Conservation (phyloP, 2,329 filamentous ascomycete genomes). For the Ophiocordyceps camponoti-rufipedis region DNA sequence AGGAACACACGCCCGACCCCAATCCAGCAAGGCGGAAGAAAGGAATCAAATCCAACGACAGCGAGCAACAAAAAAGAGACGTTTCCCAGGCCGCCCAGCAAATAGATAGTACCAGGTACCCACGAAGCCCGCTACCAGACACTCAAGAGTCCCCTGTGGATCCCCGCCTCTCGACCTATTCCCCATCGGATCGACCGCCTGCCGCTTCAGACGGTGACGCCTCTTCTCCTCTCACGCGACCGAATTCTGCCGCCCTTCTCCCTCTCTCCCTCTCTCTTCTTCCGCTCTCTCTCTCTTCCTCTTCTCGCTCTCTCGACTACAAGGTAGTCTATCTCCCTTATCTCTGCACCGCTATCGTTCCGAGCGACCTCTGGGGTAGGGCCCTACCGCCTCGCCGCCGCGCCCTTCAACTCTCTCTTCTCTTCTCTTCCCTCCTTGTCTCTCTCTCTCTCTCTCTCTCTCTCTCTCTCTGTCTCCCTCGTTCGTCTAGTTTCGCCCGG, state of each 20-base stretch:
- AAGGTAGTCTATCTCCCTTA: not conserved
- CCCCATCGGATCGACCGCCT: constrained; percentile 1
- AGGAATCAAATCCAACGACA: too few relatives aligned
- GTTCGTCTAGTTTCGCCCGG: not conserved
- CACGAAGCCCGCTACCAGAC: not conserved
- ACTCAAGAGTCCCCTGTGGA: not conserved
- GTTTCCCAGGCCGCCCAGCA: too few relatives aligned
- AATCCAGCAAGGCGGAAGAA: too few relatives aligned
- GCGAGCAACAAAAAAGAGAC: too few relatives aligned
- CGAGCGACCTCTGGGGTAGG: not conserved
- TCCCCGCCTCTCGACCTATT: not conserved
- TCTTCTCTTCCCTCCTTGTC: not conserved
- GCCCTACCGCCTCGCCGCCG: not conserved
- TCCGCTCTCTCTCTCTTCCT: not conserved
- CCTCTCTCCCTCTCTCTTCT: too few relatives aligned
- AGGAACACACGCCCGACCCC: too few relatives aligned
- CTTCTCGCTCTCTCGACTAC: not conserved
- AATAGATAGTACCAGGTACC: too few relatives aligned
- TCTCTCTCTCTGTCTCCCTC: not conserved
- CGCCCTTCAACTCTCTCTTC: too few relatives aligned
- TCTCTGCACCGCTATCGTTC: not conserved
- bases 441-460: not conserved
- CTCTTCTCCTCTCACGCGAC: not conserved
- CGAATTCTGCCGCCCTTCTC: not conserved
- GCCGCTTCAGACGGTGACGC: not conserved